Conservation (phyloP, 2,329 filamentous ascomycete species). For the Lachnellula hyalina region DNA sequence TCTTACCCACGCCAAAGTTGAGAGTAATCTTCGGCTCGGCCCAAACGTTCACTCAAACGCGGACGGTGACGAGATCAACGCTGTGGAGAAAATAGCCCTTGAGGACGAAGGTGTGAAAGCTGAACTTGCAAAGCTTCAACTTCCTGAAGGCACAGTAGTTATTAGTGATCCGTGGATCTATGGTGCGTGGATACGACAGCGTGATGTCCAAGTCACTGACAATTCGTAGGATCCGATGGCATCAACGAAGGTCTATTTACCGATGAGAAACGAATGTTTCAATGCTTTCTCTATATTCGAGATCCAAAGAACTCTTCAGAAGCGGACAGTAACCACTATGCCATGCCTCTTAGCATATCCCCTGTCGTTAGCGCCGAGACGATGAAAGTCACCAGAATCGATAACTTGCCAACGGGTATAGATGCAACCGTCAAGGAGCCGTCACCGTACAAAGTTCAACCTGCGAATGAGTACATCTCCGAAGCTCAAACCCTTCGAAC, state of each 20-base stretch:
- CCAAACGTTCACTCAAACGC: slow-evolving; percentile 53
- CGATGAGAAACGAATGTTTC: slow-evolving; percentile 45
- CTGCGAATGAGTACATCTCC: slow-evolving; percentile 59
- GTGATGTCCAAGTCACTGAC: neutral
- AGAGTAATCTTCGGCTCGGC: slow-evolving; percentile 54
- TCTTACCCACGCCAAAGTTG: slow-evolving; percentile 44
- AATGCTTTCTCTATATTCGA: slow-evolving; percentile 63
- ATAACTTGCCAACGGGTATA: slow-evolving; percentile 61
- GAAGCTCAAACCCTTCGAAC: slow-evolving; percentile 55
- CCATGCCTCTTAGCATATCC: slow-evolving; percentile 58
- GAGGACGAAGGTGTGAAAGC: slow-evolving; percentile 52
- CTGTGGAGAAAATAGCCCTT: slow-evolving; percentile 50
- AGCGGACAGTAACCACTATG: slow-evolving; percentile 63
- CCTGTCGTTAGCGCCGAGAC: slow-evolving; percentile 60
- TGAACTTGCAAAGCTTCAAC: slow-evolving; percentile 55
- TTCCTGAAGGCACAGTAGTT: slow-evolving; percentile 54
- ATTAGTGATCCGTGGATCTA: slow-evolving; percentile 63
- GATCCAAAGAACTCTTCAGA: slow-evolving; percentile 55
- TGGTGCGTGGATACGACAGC: slow-evolving; percentile 32
- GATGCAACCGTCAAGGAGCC: slow-evolving; percentile 53
- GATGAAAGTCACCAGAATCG: slow-evolving; percentile 63
- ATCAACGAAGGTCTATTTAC: slow-evolving; percentile 41
- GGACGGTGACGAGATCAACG: slow-evolving; percentile 55
- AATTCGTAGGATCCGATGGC: slow-evolving; percentile 43
- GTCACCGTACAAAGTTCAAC: slow-evolving; percentile 50